phyloP scores from a whole-genome alignment of 352 stramenopile genomes.

The Pythium aquatile region DNA sequence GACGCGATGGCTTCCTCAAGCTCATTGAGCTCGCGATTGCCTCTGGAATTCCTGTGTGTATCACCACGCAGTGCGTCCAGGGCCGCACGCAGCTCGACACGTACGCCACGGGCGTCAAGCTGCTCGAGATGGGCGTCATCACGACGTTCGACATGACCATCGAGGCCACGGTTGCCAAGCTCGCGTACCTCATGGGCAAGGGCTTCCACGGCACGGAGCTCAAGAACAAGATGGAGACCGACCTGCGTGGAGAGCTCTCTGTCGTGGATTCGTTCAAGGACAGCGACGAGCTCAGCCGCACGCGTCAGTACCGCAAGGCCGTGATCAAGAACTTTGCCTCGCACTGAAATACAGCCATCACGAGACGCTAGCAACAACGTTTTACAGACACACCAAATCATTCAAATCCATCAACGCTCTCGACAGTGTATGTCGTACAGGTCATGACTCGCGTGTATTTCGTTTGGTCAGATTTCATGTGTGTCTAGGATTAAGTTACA shows the following conservation, averaged over 20 bases:
- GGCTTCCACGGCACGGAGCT: constrained; percentile 58
- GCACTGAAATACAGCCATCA: constrained; percentile 34
- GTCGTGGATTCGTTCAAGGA: constrained; percentile 64
- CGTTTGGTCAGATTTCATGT: neutral
- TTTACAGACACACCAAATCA: no score
- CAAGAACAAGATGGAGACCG: constrained; percentile 83
- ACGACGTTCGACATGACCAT: constrained; percentile 96
- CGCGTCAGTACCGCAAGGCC: constrained; percentile 67
- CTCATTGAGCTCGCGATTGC: constrained; percentile 81
- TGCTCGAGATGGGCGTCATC: constrained; percentile 93
- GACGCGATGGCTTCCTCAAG: constrained; percentile 87
- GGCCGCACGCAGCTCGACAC: constrained; percentile 91
- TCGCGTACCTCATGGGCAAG: constrained; percentile 94
- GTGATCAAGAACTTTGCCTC: constrained; percentile 75
- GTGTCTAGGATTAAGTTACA: constrained; percentile 28
- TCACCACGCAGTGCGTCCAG: constrained; percentile 94
- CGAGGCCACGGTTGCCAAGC: constrained; percentile 92
- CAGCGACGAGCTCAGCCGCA: constrained; percentile 61
- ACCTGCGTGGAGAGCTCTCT: constrained; percentile 79
- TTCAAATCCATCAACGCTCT: no score
- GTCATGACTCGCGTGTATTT: neutral
- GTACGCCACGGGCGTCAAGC: constrained; percentile 91
- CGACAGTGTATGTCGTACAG: no score
- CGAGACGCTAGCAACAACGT: no score
- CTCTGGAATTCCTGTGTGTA: constrained; percentile 88